phyloP scores from a whole-genome alignment of 139 green algal genomes.

The Edaphochlamys debaryana region DNA sequence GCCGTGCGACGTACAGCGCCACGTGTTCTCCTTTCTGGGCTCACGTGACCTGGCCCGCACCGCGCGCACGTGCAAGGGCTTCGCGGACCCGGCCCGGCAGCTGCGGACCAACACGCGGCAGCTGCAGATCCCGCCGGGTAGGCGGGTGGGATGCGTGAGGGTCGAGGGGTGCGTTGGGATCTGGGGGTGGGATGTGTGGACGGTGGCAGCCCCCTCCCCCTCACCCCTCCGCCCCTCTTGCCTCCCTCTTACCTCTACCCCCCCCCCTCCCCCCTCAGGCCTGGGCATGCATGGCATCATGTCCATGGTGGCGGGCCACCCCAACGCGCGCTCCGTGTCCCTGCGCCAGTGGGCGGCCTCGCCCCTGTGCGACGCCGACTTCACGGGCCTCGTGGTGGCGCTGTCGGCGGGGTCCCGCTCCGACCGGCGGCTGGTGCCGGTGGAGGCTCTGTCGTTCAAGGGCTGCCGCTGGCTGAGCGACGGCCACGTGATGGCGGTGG shows the following conservation, averaged over 20 bases:
- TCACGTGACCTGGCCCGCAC: conserved; percentile 30
- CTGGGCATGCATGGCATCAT: conserved; percentile 46
- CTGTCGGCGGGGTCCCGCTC: conserved; percentile 6
- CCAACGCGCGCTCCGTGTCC: conserved; percentile 49
- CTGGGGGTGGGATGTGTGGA: too few species aligned
- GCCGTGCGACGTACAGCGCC: conserved; percentile 28
- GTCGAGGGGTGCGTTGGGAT: not conserved
- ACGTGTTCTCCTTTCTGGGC: conserved; percentile 37
- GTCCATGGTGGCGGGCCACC: conserved; percentile 50
- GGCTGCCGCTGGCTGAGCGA: conserved; percentile 47
- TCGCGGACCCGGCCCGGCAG: conserved; percentile 22
- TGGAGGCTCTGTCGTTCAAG: conserved; percentile 51
- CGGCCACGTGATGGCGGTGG: conserved; percentile 44
- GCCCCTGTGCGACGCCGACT: conserved; percentile 39
- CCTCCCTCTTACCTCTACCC: too few species aligned
- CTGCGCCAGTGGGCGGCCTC: conserved; percentile 36
- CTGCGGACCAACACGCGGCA: conserved; percentile 22
- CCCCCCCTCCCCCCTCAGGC: not conserved
- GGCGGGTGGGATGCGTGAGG: not conserved
- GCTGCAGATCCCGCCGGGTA: conserved; percentile 49
- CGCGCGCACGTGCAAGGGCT: conserved; percentile 53
- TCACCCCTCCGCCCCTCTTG: too few species aligned
- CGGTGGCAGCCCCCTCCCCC: too few species aligned
- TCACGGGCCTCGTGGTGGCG: conserved; percentile 39
- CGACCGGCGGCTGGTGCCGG: conserved; percentile 28